phyloP scores from a whole-genome alignment of 352 stramenopile genomes.

The Pythium apleroticum region DNA sequence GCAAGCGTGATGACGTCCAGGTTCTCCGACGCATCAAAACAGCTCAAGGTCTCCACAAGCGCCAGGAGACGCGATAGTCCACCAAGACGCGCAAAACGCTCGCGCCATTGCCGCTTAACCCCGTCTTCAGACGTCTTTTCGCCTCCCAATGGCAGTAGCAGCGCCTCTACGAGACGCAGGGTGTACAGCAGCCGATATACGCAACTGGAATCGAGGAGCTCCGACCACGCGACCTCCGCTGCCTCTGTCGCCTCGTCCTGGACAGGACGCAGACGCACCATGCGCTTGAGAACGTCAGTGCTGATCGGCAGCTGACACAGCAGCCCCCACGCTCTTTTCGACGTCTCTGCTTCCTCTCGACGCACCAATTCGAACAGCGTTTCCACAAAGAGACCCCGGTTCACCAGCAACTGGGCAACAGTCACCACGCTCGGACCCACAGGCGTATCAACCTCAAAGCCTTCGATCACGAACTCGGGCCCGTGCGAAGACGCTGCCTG shows the following conservation, averaged over 20 bases:
- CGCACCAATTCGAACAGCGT: constrained; percentile 61
- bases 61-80: constrained; percentile 47
- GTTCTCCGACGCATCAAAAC: constrained; percentile 22
- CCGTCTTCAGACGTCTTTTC: constrained; percentile 29
- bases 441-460: constrained; percentile 21
- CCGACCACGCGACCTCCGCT: constrained; percentile 33
- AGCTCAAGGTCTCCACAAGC: constrained; percentile 29
- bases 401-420: constrained; percentile 51
- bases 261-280: constrained; percentile 53
- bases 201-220: constrained; percentile 46
- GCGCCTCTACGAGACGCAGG: constrained; percentile 64
- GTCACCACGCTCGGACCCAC: background rate
- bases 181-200: constrained; percentile 64
- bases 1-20: constrained; percentile 21
- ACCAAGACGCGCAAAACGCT: constrained; percentile 72
- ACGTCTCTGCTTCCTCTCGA: constrained; percentile 41
- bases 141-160: constrained; percentile 44
- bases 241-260: background rate
- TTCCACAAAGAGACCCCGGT: constrained; percentile 52
- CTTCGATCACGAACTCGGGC: constrained; percentile 42
- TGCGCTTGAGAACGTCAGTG: constrained; percentile 53
- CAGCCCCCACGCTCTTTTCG: constrained; percentile 70
- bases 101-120: constrained; percentile 67
- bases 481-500: constrained; percentile 42
- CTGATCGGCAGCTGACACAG: constrained; percentile 73